Evolutionary conservation across 208 protist genomes (phyloP), one percentile per base, ranked within the genome.

Genomic region (Trypanosoma brucei): DNA sequence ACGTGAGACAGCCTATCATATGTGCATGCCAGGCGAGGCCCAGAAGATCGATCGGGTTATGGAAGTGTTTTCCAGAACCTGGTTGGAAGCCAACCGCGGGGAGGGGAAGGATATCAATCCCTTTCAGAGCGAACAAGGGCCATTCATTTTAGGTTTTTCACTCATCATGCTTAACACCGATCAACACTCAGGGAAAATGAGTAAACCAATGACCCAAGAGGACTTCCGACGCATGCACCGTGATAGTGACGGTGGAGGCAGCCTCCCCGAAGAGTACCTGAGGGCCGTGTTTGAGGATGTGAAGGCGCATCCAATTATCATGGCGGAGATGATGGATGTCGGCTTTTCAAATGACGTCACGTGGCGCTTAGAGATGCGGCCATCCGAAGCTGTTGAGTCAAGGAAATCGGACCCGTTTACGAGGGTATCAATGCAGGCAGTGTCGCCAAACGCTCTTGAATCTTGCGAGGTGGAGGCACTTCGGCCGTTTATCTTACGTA

Each of bases 81-180:
- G 91, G 88, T 79, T 79, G 49, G 59, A 62, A 50, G 76, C 81
- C 49, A 95, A 95, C 64, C 50, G 9, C 40, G 62, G 65, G 56
- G 55, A 50, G 2, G 65, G 63, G 6, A 76, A 74, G 50, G 46
- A 61, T 42, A 75, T 90, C n/a, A 97, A 97, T 65, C 90, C 90
- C 0, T 96, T 97, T 55, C 74, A 73, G 55, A 84, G 72, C 62
- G 73, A 89, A 30, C 80, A 81, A 39, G 88, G 80, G 8, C 87
- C 91, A 7, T 97, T 95, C 78, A 80, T 99, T 51, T 84, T 99
- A 2, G 97, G 98, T 9, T 99, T 98, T 74, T 93, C 95, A 30
- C 95, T 99, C 50, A 99, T 99, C 57, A 99, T 99, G 96, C 90
- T 99, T n/a, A 98, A 99, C 79, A 99, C 98, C 0, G 98, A 99